Evolutionary conservation across 345 rosid genomes (phyloP).

Genomic region (Citrus inodora): DNA sequence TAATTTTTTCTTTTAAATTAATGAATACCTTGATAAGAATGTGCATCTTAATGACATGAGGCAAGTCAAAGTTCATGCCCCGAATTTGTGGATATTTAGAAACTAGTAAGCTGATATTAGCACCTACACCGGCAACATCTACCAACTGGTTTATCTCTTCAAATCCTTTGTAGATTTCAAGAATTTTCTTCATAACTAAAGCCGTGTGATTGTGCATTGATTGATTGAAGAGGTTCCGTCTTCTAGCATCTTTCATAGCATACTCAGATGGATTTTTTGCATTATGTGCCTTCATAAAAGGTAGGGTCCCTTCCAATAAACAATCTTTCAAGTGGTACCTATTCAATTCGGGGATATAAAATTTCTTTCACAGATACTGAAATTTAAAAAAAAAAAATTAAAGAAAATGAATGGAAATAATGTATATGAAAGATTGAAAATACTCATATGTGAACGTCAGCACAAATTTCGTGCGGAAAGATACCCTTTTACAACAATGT

Average conservation of each 20-base stretch:
- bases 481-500: no score
- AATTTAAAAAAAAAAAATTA: no score
- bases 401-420: no score
- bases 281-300: slow-evolving; percentile 19
- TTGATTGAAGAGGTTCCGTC: slow-evolving; percentile 20
- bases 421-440: no score
- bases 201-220: slow-evolving; percentile 21
- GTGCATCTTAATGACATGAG: background rate
- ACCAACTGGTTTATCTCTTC: no score
- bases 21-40: background rate
- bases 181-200: slow-evolving; percentile 25
- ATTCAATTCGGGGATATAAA: background rate
- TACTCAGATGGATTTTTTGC: slow-evolving; percentile 26
- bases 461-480: no score
- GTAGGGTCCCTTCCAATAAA: slow-evolving; percentile 31
- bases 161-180: slow-evolving; percentile 8
- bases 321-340: slow-evolving; percentile 34
- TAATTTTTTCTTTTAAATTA: no score
- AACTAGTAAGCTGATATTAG: no score
- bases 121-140: no score
- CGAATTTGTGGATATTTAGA: no score
- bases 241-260: slow-evolving; percentile 10
- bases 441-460: no score
- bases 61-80: background rate
- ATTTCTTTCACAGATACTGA: no score